Base-by-base conservation (phyloP, 2,329 filamentous ascomycete genomes). In the Podosphaera fusca region DNA sequence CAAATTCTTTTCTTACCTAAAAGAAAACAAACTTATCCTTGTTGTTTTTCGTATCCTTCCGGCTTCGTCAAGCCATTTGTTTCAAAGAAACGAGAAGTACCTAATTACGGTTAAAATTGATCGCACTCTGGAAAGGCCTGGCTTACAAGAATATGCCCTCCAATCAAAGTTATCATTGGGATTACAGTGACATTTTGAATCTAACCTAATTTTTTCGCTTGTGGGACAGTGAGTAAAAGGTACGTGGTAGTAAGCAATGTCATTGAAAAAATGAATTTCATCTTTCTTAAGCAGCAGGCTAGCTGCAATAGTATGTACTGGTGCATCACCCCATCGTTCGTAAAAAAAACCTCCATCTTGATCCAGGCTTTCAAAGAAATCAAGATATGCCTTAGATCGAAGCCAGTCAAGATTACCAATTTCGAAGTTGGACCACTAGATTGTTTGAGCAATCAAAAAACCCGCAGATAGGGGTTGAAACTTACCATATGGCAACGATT, bases 101-200 rank as follows among this genome's bases (percentile, higher is more conserved):
- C 86, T 90, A 60, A 31, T 59, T 59, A 62, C 57, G 55, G 55
- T 66, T 60, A 64, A 62, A 55, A 55, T 21, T 30, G 21, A 58
- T 50, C 40, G 42, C 14, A 10, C 31, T 47, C 14, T 9, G 31
- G 4, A 50, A 51, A 33, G 21, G n/a, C 0, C 9, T 21, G 29
- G 74, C 86, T 75, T 79, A 94, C 89, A 96, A 69, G 87, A 95
- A 70, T 95, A 96, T 56, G 86, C 85, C 71, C 95, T 95, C 94
- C 94, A 98, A 72, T 98, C 92, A 75, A 98, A 98, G 74, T 98
- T 98, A 59, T 96, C 86, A 66, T 84, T 82, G 6, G 92, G 90
- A 67, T 98, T 88, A 73, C 92, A 98, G 70, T 89, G 84, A 71
- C 92, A 98, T 69, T 86, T 89, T 63, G 90, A 80, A 63, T 95